phyloP scores from a whole-genome alignment of 169 alveolate species.

The Plasmodium chabaudi region DNA sequence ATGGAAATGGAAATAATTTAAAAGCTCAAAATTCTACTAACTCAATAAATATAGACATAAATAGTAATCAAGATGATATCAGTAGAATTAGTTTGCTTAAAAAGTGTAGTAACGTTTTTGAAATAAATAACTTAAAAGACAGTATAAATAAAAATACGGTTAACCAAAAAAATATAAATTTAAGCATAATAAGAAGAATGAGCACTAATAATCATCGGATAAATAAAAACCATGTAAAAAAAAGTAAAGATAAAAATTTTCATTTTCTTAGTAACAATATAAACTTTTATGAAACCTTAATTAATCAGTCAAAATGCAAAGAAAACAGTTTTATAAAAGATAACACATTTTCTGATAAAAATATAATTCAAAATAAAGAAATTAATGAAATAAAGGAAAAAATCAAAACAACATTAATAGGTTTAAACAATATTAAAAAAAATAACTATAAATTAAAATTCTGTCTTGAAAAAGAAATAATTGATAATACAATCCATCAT shows the following conservation, averaged over 20 bases:
- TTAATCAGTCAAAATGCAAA: constrained; percentile 40
- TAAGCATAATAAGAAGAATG: constrained; percentile 56
- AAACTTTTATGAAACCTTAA: constrained; percentile 73
- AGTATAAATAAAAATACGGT: constrained; percentile 23
- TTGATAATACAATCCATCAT: constrained; percentile 74
- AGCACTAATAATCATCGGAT: constrained; percentile 39
- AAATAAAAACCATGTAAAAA: constrained; percentile 38
- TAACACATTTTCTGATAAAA: constrained; percentile 16
- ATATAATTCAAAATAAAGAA: constrained; percentile 54
- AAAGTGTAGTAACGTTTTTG: constrained; percentile 3
- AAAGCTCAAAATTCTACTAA: background rate
- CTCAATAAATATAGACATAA: background rate
- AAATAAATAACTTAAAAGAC: constrained; percentile 5
- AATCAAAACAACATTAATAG: constrained; percentile 50
- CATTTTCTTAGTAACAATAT: constrained; percentile 68
- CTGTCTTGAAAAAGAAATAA: constrained; percentile 69
- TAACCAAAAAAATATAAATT: constrained; percentile 53
- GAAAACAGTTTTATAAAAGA: constrained; percentile 23
- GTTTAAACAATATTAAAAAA: constrained; percentile 66
- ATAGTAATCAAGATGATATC: background rate
- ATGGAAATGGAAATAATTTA: background rate
- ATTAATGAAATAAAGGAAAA: constrained; percentile 63
- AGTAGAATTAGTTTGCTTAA: constrained; percentile 19
- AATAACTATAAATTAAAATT: constrained; percentile 73
- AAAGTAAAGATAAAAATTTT: constrained; percentile 23